Base-by-base conservation (phyloP, 805 yeast genomes). In the Kregervanrija pseudodelftensis region DNA sequence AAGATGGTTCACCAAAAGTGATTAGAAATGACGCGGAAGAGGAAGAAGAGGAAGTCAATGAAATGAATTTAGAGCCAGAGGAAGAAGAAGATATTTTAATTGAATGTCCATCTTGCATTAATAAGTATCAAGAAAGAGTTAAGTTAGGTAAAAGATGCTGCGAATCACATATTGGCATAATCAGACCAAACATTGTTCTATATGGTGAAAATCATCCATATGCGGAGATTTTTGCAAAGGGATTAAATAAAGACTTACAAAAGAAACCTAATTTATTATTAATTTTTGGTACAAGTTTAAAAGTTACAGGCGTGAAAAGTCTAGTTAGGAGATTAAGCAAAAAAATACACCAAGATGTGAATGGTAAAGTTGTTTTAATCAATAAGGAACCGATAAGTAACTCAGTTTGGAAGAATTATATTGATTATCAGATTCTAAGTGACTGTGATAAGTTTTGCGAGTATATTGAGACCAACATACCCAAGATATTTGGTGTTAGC, bases 191-290 rank as follows among this genome's bases (percentile, higher is more conserved):
- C 55, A 89, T 91, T 46, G 95, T 91, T 1, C 70, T 91, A 16
- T 91, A 91, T 61, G 97, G 97, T 2, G 98, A 91, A 59, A 82
- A 89, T 55, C 98, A 91, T 63, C 96, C 96, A 1, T 78, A 79
- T 49, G 80, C 89, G 5, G 96, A 87, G 49, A 65, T 71, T n/a
- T 79, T 91, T 36, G 84, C 95, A 2, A 73, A 72, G 39, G 88
- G 89, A 8, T 64, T 86, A 35, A 73, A 69, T 41, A 69, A 74
- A 15, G 98, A 91, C 64, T 57, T 87, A 46, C 71, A 68, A 48
- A 67, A 75, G 37, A 72, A 68, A 47, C 95, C 97, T 0, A 95
- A 89, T 57, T 60, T 86, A 48, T 70, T 93, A 40, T 65, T 91
- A n/a, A 84, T 91, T 10, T 81, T 87, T 75, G 99, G 99, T 0